Evolutionary conservation across 768 basidiomycete species (phyloP), one percentile per base, ranked within the genome.

Genomic region (Lentinula boryana): DNA sequence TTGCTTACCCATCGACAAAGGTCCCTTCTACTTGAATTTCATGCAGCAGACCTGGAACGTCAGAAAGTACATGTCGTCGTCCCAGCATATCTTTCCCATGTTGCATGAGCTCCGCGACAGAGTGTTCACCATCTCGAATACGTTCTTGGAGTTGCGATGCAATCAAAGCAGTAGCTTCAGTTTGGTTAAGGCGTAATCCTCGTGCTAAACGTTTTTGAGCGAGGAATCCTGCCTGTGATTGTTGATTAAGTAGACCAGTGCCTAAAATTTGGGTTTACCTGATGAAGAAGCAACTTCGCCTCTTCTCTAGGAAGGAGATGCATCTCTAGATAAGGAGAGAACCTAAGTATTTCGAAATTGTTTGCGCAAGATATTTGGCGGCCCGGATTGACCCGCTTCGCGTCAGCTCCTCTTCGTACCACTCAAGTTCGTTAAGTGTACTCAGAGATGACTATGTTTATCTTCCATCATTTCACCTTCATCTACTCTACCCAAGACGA

Each of bases 1-100:
- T 31, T 31, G 60, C 82, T 46, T 66, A 92, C 94, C 91, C 91
- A 64, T 95, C 95, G 6, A 73, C 78, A 67, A 98, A 94, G 1
- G 93, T 95, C 13, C 95, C 95, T 70, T 98, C 95, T 0, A 97
- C 93, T 70, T 97, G 95, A 36, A 99, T 88, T 65, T 95, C 88
- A 65, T 93, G 87, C 27, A 98, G 71, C 50, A 87, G 80, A 5
- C 78, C 74, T 0, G 88, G 81, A 0, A 98, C 95, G 46, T 84
- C 84, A 0, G 93, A 85, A 58, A 95, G 79, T 44, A 98, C 96
- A 74, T 98, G 96, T 52, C 92, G 75, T 33, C 93, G 78, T 2
- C 96, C 95, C 8, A 99, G 80, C 56, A 99, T 70, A 18, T 81
- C 83, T 77, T 95, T 98, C 6, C 97, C 97, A 66, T 90, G 78